A percentile compares a stretch with the other conserved stretches of the same genome.
Conservation (phyloP, 176 grass and related monocot species). For the Eragrostis curvula region DNA sequence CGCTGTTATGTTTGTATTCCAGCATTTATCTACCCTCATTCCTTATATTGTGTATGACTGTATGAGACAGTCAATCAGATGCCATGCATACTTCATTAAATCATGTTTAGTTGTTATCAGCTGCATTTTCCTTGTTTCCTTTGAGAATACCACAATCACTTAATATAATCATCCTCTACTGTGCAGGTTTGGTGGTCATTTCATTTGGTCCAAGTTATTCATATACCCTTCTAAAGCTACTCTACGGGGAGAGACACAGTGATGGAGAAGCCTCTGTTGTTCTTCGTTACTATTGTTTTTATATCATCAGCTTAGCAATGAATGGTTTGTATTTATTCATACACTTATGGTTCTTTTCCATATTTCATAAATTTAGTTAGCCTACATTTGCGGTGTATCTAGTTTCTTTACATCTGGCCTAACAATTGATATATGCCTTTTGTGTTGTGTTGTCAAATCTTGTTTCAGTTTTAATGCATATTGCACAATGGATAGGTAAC, state of each 20-base stretch:
- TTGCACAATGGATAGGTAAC: not conserved
- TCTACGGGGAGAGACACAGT: slow-evolving; percentile 80
- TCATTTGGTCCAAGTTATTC: slow-evolving; percentile 99
- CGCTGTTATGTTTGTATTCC: slow-evolving; percentile 13
- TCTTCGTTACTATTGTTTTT: slow-evolving; percentile 93
- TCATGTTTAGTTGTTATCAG: slow-evolving; percentile 8
- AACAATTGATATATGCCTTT: not conserved
- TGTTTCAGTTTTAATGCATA: slow-evolving; percentile 15
- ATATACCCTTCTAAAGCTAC: slow-evolving; percentile 85
- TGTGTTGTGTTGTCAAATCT: not conserved
- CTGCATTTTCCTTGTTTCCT: slow-evolving; percentile 22
- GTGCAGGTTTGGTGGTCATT: slow-evolving; percentile 81
- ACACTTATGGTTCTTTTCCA: slow-evolving; percentile 22
- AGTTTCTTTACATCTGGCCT: not conserved
- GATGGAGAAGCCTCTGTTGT: slow-evolving; percentile 78
- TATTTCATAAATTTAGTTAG: slow-evolving; percentile 5
- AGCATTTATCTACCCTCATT: not conserved
- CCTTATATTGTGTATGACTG: not conserved
- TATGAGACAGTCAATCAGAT: not conserved
- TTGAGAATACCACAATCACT: not conserved
- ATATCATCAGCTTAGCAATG: slow-evolving; percentile 89
- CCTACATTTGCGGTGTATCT: not conserved
- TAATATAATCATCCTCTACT: slow-evolving; percentile 32
- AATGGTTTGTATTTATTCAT: slow-evolving; percentile 57
- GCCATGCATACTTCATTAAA: not conserved